Base-by-base conservation (phyloP, 805 yeast species). In the Wickerhamiella alocasiicola region DNA sequence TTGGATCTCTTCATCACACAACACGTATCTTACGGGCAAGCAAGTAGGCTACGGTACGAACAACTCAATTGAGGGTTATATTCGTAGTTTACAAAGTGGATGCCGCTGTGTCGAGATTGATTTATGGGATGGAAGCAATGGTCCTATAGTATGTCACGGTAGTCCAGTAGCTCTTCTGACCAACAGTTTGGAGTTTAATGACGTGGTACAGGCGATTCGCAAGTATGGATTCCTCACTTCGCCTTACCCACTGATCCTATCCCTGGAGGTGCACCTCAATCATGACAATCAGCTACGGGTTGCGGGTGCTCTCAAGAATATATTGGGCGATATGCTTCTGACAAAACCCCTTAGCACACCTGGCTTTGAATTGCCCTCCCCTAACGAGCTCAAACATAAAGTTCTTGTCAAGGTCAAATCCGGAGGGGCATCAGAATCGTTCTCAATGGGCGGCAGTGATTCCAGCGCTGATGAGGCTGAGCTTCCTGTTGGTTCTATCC, bases 81-180 rank as follows among this genome's bases (percentile, higher is more conserved):
- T 84, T 13, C 72, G 80, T 38, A 91, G 83, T 0, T 62, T 91
- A 36, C 95, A 85, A 55, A 71, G 85, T 41, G 97, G 98, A 1
- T 91, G 97, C 52, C 67, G 95, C 33, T 87, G 95, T 47, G 67
- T 91, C n/a, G 99, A 91, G 54, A 75, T 91, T 30, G 99, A 91
- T 58, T 67, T 91, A 16, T 91, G 98, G 98, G 95, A 88, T 62
- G 81, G 78, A 17, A 76, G 71, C 25, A 59, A 61, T 9, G 87
- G 79, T 0, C 98, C 98, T 0, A 72, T 82, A 0, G 95, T 91
- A 0, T 79, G 81, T 21, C 99, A 91, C 59, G 98, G 98, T 0
- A 63, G 78, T 36, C 74, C 94, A 0, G 31, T 51, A 3, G 40
- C 52, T 1, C 27, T 52, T 27, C 72, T 91, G 46, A 83, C 97